Conservation (phyloP, 2,329 filamentous ascomycete species). For the Colletotrichum lentis region DNA sequence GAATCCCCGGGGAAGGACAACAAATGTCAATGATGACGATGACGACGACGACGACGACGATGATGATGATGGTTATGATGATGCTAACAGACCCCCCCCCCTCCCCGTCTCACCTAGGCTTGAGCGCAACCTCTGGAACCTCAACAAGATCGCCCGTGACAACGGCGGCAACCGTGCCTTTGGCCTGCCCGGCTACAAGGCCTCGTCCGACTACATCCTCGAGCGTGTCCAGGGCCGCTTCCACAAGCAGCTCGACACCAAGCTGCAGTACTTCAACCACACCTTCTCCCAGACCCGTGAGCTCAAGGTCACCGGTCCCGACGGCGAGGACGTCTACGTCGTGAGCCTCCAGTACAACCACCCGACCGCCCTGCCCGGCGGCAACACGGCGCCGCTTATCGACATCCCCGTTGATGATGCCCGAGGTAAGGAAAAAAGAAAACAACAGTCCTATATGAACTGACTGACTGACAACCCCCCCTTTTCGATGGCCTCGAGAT, state of each 20-base stretch:
- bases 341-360: conserved; percentile 57
- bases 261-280: conserved; percentile 57
- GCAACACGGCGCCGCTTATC: conserved; percentile 50
- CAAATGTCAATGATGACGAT: too few species aligned
- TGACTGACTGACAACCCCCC: too few species aligned
- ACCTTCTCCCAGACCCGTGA: conserved; percentile 53
- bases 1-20: too few species aligned
- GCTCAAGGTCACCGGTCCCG: conserved; percentile 55
- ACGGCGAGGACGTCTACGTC: conserved; percentile 54
- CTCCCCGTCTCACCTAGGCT: conserved; percentile 50
- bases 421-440: conserved; percentile 34
- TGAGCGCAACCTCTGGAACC: conserved; percentile 60
- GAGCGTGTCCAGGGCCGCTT: conserved; percentile 53
- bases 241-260: conserved; percentile 54
- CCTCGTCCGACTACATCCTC: conserved; percentile 65
- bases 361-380: conserved; percentile 51
- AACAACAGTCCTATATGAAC: too few species aligned
- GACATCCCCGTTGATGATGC: conserved; percentile 49
- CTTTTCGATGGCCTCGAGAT: not conserved
- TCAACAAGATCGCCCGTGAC: conserved; percentile 62
- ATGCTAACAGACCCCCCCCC: not conserved
- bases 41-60: too few species aligned
- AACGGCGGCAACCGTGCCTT: conserved; percentile 69
- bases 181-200: conserved; percentile 65
- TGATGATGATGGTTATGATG: too few species aligned